Conservation (phyloP, 108 stramenopile species). For the Cyclotella distinguenda region DNA sequence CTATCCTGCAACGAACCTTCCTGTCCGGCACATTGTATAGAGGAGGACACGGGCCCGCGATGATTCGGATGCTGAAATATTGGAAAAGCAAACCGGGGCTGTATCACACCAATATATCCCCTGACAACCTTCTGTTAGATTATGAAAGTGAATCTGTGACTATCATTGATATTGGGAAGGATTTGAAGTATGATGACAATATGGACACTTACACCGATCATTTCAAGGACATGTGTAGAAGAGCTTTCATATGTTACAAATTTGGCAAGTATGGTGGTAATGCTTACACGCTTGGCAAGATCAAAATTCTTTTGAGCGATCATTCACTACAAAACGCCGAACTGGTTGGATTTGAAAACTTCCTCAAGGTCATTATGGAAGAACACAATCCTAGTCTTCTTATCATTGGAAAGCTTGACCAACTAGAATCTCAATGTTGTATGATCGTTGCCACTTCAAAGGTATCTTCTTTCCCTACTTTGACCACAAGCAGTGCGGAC, state of each 20-base stretch:
- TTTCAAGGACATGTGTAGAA: slow-evolving; percentile 13
- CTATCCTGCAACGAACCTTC: not conserved
- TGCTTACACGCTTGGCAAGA: not conserved
- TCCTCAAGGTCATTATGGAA: slow-evolving; percentile 1
- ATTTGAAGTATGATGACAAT: not conserved
- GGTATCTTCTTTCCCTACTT: not conserved
- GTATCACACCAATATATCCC: slow-evolving; percentile 15
- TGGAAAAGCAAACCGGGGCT: not conserved
- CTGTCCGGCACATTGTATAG: not conserved
- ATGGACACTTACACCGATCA: not conserved
- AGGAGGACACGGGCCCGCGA: not conserved
- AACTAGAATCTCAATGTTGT: not conserved
- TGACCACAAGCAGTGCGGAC: not conserved
- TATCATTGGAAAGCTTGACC: not conserved
- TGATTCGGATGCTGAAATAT: not conserved
- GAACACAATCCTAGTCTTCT: not conserved
- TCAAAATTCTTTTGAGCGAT: slow-evolving; percentile 3
- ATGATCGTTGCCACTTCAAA: not conserved
- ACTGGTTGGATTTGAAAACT: slow-evolving; percentile 17
- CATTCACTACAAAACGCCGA: not conserved
- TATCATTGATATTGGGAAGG: slow-evolving; percentile 13
- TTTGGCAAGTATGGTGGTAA: slow-evolving; percentile 5
- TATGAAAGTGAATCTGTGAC: not conserved
- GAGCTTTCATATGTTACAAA: slow-evolving; percentile 8
- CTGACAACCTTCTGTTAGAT: slow-evolving; percentile 15